Evolutionary conservation across 768 basidiomycete genomes (phyloP).

Genomic region (Lactarius vividus): DNA sequence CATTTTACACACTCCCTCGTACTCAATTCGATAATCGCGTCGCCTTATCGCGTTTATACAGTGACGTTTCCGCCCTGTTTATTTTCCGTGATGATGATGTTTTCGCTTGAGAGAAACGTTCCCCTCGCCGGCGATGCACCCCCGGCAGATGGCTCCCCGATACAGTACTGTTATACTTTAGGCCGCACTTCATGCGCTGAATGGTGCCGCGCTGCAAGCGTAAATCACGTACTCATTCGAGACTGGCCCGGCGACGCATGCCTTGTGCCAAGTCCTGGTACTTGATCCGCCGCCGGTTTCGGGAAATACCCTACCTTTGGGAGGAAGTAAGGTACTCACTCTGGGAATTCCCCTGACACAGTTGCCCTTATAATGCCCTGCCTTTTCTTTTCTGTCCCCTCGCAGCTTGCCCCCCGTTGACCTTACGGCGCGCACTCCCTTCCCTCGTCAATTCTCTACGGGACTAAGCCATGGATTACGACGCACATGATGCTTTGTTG

Average conservation of each 20-base stretch:
- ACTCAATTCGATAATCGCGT: conserved; percentile 1
- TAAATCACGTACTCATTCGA: conserved; percentile 3
- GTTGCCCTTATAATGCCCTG: conserved; percentile 14
- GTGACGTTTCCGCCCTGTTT: conserved; percentile 2
- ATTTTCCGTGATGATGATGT: not conserved
- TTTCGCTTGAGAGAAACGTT: not conserved
- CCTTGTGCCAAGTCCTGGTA: not conserved
- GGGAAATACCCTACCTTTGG: not conserved
- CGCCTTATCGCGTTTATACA: not conserved
- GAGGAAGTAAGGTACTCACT: not conserved
- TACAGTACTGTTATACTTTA: not conserved
- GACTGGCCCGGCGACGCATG: not conserved
- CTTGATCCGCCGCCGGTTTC: conserved; percentile 6
- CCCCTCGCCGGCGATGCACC: not conserved
- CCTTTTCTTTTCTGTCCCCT: conserved; percentile 15
- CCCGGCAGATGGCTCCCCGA: conserved; percentile 11
- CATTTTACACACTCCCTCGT: not conserved
- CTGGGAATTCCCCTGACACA: not conserved
- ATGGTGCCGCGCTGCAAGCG: not conserved
- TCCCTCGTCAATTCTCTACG: conserved; percentile 6
- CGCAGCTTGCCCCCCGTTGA: conserved; percentile 24
- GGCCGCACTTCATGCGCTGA: conserved; percentile 16
- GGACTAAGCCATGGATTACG: conserved; percentile 61
- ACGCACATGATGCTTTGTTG: conserved; percentile 73
- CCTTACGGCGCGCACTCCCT: conserved; percentile 15